These are phyloP conservation scores for Aspergillus caelatus DNA, from an alignment of 2,329 filamentous ascomycete genomes.

Conservation along the genomic window DNA sequence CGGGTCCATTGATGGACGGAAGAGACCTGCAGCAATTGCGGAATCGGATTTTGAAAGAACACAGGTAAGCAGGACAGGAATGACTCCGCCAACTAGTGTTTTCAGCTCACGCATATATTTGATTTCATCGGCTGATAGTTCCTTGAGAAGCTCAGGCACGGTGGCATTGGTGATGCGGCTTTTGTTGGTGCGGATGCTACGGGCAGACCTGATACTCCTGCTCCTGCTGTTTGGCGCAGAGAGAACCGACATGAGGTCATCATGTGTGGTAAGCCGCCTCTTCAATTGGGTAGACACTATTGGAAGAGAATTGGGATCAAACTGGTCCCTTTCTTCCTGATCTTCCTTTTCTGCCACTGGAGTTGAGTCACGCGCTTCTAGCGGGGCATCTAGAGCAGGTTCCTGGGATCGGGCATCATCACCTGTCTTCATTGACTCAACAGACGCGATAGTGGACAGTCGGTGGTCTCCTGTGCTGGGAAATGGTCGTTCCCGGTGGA, in stretches of 20 bases:
- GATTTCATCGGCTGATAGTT: conserved; percentile 79
- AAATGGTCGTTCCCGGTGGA: conserved; percentile 49
- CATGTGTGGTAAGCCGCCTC: conserved; percentile 83
- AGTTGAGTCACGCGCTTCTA: conserved; percentile 25
- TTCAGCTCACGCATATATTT: conserved; percentile 90
- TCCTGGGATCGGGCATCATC: conserved; percentile 23
- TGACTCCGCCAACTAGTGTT: conserved; percentile 90
- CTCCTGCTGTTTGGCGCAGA: conserved; percentile 66
- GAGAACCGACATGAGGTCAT: conserved; percentile 89
- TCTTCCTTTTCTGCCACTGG: conserved; percentile 26
- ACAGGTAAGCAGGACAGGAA: conserved; percentile 85
- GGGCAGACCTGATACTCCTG: conserved; percentile 72
- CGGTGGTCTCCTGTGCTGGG: conserved; percentile 57
- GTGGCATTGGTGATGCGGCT: conserved; percentile 69
- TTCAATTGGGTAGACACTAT: conserved; percentile 59
- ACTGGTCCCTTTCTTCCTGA: conserved; percentile 50
- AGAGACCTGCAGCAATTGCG: conserved; percentile 66
- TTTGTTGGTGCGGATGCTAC: conserved; percentile 75
- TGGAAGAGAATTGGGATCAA: conserved; percentile 47
- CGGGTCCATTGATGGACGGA: conserved; percentile 59
- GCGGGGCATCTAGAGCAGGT: conserved; percentile 21
- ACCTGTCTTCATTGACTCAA: conserved; percentile 52
- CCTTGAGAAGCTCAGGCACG: conserved; percentile 73
- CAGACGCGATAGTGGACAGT: conserved; percentile 62
- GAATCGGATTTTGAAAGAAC: conserved; percentile 74